Evolutionary conservation across 345 rosid genomes (phyloP).

Genomic region (Eucalyptus polyanthemos): DNA sequence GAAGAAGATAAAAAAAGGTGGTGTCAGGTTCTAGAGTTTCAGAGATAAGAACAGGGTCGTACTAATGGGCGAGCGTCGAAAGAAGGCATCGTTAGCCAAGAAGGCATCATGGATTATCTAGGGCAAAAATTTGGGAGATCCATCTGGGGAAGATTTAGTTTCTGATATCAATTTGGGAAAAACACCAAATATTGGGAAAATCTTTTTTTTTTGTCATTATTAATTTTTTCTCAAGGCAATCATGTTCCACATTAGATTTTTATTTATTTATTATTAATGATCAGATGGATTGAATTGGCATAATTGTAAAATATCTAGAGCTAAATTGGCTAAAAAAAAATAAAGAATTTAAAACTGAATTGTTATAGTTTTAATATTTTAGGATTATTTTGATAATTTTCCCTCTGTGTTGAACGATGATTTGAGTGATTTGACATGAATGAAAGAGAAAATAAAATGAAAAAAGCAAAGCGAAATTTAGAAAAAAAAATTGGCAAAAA

Average conservation of each 20-base stretch:
- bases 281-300: accelerated
- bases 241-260: neutral
- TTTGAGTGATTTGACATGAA: too few species aligned
- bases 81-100: neutral
- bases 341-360: too few species aligned
- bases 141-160: neutral
- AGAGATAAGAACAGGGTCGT: too few species aligned
- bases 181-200: neutral
- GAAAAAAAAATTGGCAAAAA: too few species aligned
- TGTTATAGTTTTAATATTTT: neutral
- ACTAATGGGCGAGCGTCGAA: neutral
- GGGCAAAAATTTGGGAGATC: neutral
- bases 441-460: neutral
- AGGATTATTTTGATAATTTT: neutral
- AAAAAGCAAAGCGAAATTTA: neutral
- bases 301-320: too few species aligned
- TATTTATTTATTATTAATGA: too few species aligned
- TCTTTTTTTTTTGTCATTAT: too few species aligned
- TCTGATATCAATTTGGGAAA: neutral
- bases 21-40: neutral
- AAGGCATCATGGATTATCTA: neutral
- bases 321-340: too few species aligned
- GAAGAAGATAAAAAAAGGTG: neutral
- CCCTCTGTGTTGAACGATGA: accelerated
- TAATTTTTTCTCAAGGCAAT: neutral